A percentile compares a stretch with the other conserved stretches of the same genome.
phyloP scores from a whole-genome alignment of 1,139 yeast species.

The Yamadazyma dendronema region DNA sequence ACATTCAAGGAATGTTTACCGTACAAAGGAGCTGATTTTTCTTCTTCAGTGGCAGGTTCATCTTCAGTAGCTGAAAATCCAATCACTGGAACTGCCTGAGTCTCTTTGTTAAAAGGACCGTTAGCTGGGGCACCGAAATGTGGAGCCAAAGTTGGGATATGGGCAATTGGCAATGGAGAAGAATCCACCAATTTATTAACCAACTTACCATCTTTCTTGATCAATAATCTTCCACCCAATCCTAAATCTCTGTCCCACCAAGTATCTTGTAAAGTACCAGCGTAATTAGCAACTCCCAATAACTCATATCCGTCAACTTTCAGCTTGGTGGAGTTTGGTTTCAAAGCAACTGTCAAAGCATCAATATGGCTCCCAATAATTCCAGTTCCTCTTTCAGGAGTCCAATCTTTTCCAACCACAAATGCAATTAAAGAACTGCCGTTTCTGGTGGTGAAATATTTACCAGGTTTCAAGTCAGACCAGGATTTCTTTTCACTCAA shows the following conservation, averaged over 20 bases:
- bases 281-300: slow-evolving; percentile 45
- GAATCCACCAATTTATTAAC: slow-evolving; percentile 32
- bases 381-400: slow-evolving; percentile 36
- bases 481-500: slow-evolving; percentile 27
- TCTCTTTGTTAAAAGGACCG: slow-evolving; percentile 38
- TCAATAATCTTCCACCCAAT: slow-evolving; percentile 42
- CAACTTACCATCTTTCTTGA: slow-evolving; percentile 24
- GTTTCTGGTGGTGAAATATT: slow-evolving; percentile 35
- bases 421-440: slow-evolving; percentile 42
- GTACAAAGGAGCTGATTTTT: slow-evolving; percentile 33
- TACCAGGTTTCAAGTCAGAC: slow-evolving; percentile 20
- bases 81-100: slow-evolving; percentile 43
- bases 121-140: slow-evolving; percentile 37
- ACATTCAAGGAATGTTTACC: slow-evolving; percentile 38
- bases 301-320: slow-evolving; percentile 40
- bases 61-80: slow-evolving; percentile 27
- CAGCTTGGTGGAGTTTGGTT: slow-evolving; percentile 33
- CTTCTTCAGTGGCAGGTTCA: slow-evolving; percentile 29
- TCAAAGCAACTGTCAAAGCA: slow-evolving; percentile 38
- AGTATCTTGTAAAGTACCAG: slow-evolving; percentile 34
- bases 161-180: slow-evolving; percentile 38
- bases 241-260: slow-evolving; percentile 50
- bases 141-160: slow-evolving; percentile 43
- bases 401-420: slow-evolving; percentile 40
- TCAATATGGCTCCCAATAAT: slow-evolving; percentile 45